These are phyloP conservation scores for Bertia moriformis DNA, from an alignment of 2,329 filamentous ascomycete genomes.

Conservation along the genomic window DNA sequence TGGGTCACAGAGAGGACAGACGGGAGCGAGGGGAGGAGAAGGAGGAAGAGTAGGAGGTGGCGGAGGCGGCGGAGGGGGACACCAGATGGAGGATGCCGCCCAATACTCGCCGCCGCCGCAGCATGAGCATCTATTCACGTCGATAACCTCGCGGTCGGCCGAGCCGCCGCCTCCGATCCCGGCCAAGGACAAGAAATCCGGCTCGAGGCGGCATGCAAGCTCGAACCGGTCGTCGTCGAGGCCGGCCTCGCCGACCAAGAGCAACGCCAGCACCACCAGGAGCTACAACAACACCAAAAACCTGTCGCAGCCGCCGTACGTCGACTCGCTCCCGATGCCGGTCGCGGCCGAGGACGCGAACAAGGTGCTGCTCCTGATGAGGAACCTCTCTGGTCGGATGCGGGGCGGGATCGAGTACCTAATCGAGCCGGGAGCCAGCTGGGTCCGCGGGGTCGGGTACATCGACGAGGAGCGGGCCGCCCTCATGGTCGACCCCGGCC, in stretches of 20 bases:
- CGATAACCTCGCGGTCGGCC: too few relatives aligned
- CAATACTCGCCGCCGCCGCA: background rate
- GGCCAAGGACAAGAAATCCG: background rate
- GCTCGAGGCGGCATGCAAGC: background rate
- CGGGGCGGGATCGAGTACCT: constrained; percentile 64
- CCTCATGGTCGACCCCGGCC: constrained; percentile 61
- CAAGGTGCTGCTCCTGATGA: constrained; percentile 63
- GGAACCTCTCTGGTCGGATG: constrained; percentile 64
- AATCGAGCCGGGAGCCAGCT: constrained; percentile 41
- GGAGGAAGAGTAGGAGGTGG: too few relatives aligned
- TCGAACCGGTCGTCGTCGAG: background rate
- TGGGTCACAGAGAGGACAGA: background rate
- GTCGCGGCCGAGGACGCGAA: constrained; percentile 54
- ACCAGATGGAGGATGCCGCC: background rate
- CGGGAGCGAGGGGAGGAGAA: too few relatives aligned
- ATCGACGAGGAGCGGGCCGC: constrained; percentile 65
- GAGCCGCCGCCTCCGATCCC: background rate
- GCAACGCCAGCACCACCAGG: constrained; percentile 23
- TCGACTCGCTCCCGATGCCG: constrained; percentile 44
- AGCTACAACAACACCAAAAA: constrained; percentile 43
- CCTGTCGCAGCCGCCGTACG: constrained; percentile 35
- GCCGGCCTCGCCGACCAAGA: too few relatives aligned
- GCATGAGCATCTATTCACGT: background rate
- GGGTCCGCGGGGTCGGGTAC: constrained; percentile 60
- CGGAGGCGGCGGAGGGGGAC: too few relatives aligned